phyloP scores from a whole-genome alignment of 2,329 filamentous ascomycete species.

The Alternaria arbusti region DNA sequence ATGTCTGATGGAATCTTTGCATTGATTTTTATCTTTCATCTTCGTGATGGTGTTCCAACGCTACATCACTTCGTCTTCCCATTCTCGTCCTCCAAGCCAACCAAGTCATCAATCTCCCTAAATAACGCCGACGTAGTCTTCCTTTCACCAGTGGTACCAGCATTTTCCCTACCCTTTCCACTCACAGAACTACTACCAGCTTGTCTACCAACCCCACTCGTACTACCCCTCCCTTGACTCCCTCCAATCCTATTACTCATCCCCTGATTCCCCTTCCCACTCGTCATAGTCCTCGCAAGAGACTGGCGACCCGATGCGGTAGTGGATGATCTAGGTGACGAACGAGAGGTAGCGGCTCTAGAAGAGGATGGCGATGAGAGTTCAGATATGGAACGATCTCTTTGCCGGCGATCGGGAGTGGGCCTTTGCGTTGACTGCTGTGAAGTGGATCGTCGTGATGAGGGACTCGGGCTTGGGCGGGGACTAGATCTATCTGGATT shows the following conservation, averaged over 20 bases:
- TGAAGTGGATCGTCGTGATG: neutral
- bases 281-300: conserved; percentile 30
- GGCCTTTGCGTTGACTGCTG: neutral
- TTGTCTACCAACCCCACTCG: neutral
- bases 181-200: neutral
- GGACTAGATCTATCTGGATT: neutral
- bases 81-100: conserved; percentile 15
- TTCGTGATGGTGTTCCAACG: neutral
- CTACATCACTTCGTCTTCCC: neutral
- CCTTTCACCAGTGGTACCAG: neutral
- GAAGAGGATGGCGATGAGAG: neutral
- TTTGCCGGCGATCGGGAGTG: neutral
- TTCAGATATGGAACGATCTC: conserved; percentile 12
- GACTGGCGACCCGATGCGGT: conserved; percentile 10
- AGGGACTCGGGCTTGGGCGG: neutral
- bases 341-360: neutral
- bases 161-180: neutral
- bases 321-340: neutral
- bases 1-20: neutral
- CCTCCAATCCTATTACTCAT: conserved; percentile 16
- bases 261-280: conserved; percentile 18
- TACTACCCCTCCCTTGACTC: neutral
- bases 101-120: conserved; percentile 37
- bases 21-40: too few relatives aligned
- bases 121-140: conserved; percentile 36